Evolutionary conservation across 1,284 basidiomycete genomes (phyloP).

Genomic region (Takashimella tepidaria): DNA sequence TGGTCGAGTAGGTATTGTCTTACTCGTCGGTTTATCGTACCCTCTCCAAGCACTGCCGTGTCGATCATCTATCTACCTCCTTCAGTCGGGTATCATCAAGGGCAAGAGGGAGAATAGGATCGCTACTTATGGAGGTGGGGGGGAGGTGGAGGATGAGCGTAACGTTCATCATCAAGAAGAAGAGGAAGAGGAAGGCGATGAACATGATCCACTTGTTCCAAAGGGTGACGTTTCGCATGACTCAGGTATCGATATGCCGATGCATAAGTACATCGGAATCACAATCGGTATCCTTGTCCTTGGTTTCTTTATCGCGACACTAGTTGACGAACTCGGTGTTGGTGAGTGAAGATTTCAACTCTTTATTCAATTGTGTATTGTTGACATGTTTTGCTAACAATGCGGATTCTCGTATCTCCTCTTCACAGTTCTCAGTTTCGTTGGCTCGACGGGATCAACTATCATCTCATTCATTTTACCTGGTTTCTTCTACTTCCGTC

Average conservation of each 20-base stretch:
- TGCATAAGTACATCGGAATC: conserved; percentile 66
- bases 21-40: conserved; percentile 85
- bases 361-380: too few species aligned
- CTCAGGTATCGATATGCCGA: conserved; percentile 60
- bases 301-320: conserved; percentile 66
- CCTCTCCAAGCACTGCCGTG: conserved; percentile 92
- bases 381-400: not conserved
- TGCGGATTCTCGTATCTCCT: too few species aligned
- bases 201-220: conserved; percentile 41
- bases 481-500: conserved; percentile 54
- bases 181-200: conserved; percentile 15
- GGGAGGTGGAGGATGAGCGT: conserved; percentile 8
- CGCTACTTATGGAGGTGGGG: conserved; percentile 21
- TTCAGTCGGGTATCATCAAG: conserved; percentile 49
- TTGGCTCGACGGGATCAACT: conserved; percentile 93
- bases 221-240: conserved; percentile 53
- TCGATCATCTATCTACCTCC: conserved; percentile 84
- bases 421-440: conserved; percentile 78
- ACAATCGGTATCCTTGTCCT: conserved; percentile 65
- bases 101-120: conserved; percentile 19
- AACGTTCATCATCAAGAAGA: too few species aligned
- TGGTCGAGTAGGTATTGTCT: conserved; percentile 87
- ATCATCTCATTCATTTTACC: conserved; percentile 96
- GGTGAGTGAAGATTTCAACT: conserved; percentile 53
- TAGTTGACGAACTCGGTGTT: conserved; percentile 75